Evolutionary conservation across 176 grass and related monocot genomes (phyloP).

Genomic region (Bonia amplexicaulis): DNA sequence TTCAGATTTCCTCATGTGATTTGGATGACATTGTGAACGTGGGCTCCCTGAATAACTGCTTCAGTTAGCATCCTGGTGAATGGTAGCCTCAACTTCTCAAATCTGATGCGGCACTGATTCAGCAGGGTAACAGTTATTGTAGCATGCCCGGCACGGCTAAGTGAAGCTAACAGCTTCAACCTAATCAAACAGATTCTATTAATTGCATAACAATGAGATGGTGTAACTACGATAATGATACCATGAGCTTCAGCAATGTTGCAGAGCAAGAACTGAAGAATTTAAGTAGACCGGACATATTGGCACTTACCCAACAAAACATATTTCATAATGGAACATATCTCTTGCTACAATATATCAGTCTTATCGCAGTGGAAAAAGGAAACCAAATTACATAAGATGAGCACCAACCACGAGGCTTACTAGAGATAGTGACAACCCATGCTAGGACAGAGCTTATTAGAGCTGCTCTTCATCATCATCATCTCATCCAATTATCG

Average conservation of each 20-base stretch:
- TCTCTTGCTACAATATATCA: slow-evolving; percentile 14
- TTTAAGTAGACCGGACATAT: background rate
- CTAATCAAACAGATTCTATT: background rate
- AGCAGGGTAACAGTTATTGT: background rate
- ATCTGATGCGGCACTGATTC: background rate
- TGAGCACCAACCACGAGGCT: slow-evolving; percentile 2
- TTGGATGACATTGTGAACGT: no score
- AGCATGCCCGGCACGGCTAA: no score
- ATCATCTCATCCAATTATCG: background rate
- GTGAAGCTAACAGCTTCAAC: background rate
- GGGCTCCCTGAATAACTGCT: background rate
- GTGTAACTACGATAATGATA: background rate
- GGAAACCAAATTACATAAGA: slow-evolving; percentile 15
- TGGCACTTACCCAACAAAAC: background rate
- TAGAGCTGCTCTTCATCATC: background rate
- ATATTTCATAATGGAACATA: background rate
- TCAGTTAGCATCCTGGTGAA: background rate
- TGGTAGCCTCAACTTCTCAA: background rate
- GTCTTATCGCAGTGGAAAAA: background rate
- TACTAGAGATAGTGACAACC: slow-evolving; percentile 23
- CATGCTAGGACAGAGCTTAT: slow-evolving; percentile 25
- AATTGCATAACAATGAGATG: background rate
- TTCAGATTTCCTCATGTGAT: no score
- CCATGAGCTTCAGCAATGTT: background rate
- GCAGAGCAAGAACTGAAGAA: background rate